Percentiles rank a stretch among this genome's conserved stretches.
Evolutionary conservation across 176 grass and related monocot species (phyloP).

Genomic region (Carex scoparia): DNA sequence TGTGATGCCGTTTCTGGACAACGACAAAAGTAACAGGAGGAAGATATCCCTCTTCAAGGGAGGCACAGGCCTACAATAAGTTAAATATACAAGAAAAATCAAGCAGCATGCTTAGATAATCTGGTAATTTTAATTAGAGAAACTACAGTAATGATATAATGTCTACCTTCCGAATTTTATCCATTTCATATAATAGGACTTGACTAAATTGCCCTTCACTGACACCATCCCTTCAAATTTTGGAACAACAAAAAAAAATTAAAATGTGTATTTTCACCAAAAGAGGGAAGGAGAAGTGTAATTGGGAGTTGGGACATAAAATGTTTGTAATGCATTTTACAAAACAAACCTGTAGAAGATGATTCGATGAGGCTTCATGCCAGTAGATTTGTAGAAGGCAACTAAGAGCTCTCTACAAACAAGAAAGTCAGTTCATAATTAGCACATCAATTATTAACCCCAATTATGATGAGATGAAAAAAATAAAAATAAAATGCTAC

Average conservation of each 20-base stretch:
- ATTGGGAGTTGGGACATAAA: not conserved
- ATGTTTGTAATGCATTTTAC: not conserved
- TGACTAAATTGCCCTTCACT: slow-evolving; percentile 75
- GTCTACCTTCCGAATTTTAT: slow-evolving; percentile 63
- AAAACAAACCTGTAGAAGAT: slow-evolving; percentile 75
- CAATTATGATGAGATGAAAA: not conserved
- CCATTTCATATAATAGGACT: slow-evolving; percentile 61
- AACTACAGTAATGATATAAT: not conserved
- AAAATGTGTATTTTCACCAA: not conserved
- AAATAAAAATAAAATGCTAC: not conserved
- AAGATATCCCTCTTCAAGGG: slow-evolving; percentile 54
- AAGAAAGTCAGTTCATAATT: slow-evolving; percentile 11
- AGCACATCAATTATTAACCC: not conserved
- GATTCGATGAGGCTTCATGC: slow-evolving; percentile 36
- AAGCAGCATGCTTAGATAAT: not conserved
- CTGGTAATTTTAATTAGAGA: not conserved
- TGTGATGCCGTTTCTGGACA: slow-evolving; percentile 85
- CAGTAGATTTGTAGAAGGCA: slow-evolving; percentile 33
- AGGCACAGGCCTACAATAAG: slow-evolving; percentile 59
- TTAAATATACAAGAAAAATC: not conserved
- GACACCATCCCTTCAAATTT: slow-evolving; percentile 53
- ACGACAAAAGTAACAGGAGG: slow-evolving; percentile 74
- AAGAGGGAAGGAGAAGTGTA: not conserved
- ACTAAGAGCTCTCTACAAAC: slow-evolving; percentile 44
- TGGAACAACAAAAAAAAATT: not conserved